These are phyloP conservation scores for Cladophialophora psammophila DNA, from an alignment of 2,329 filamentous ascomycete species.

Conservation along the genomic window DNA sequence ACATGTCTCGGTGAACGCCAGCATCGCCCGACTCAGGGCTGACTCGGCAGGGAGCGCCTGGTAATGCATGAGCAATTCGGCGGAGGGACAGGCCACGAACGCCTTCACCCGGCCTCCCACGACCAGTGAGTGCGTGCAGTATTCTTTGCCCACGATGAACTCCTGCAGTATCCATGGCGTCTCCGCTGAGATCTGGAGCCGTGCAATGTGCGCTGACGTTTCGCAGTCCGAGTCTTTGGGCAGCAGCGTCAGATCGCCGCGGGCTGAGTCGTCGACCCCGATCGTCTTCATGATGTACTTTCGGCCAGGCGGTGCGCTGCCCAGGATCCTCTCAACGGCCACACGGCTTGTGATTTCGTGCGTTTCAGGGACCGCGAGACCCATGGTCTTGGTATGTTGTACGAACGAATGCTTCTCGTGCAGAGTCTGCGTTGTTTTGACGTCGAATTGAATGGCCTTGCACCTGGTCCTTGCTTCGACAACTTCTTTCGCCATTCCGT, in stretches of 20 bases:
- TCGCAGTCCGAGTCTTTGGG: slow-evolving; percentile 62
- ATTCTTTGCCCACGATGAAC: slow-evolving; percentile 70
- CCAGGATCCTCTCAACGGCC: slow-evolving; percentile 63
- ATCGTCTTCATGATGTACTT: slow-evolving; percentile 73
- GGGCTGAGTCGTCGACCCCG: slow-evolving; percentile 66
- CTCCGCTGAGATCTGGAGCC: slow-evolving; percentile 62
- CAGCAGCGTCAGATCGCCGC: slow-evolving; percentile 70
- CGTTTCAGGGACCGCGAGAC: slow-evolving; percentile 62
- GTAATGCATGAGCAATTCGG: slow-evolving; percentile 72
- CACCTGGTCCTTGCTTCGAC: slow-evolving; percentile 66
- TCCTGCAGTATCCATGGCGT: slow-evolving; percentile 74
- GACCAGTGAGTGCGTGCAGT: slow-evolving; percentile 74
- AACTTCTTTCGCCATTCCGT: slow-evolving; percentile 69
- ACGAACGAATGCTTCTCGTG: slow-evolving; percentile 73
- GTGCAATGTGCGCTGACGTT: slow-evolving; percentile 63
- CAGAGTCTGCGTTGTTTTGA: slow-evolving; percentile 63
- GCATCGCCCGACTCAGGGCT: slow-evolving; percentile 65
- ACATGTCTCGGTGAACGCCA: slow-evolving; percentile 68
- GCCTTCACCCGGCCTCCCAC: slow-evolving; percentile 69
- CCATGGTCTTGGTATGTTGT: slow-evolving; percentile 61
- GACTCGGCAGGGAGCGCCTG: slow-evolving; percentile 63
- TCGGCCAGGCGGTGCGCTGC: slow-evolving; percentile 46
- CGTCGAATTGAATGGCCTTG: slow-evolving; percentile 69
- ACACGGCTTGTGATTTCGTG: slow-evolving; percentile 61
- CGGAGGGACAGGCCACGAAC: slow-evolving; percentile 71